Evolutionary conservation across 176 grass and related monocot genomes (phyloP), one percentile per base, ranked within the genome.

Genomic region (Rhynchospora pubera): DNA sequence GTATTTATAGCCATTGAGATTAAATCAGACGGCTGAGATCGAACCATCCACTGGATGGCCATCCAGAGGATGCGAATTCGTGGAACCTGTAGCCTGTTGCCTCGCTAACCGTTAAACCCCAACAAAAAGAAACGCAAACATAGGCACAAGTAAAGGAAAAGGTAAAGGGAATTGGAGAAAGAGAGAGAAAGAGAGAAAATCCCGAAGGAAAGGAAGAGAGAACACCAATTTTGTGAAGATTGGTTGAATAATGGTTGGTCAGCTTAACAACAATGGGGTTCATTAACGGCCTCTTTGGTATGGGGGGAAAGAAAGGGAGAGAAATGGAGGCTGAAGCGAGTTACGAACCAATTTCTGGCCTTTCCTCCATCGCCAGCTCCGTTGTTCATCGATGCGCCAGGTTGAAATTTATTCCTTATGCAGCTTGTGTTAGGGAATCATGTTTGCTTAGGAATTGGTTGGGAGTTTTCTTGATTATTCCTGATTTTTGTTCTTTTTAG

Each of bases 321-420:
- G 56, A 52, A 48, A 83, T 88, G 91, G 88, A 80, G 60, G 52
- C 18, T n/a, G 94, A 83, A 55, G 28, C 84, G 64, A 30, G 21
- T 79, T 13, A 39, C 65, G 7, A 59, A 72, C 76, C 84, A 58
- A 86, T 99, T 57, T 81, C 89, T 55, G 60, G 57, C 21, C 91
- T 99, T 82, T 95, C 96, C 2, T 42, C 89, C 79, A 76, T 90
- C 9, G 91, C 96, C 67, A 78, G 66, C 84, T 91, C 92, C 65
- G 82, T 99, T 65, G 66, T 99, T 73, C 69, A 52, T 80, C 91
- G 91, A 24, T 95, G 92, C 65, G 83, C 91, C 2, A 84, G 82
- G 96, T 99, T 19, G n/a, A n/a, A n/a, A n/a, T n/a, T n/a, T n/a
- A 28, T 28, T 28, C 26, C 26, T 77, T 57, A 0, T 28, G 48